phyloP scores from a whole-genome alignment of 2,329 filamentous ascomycete species.

The Aspergillus sp. region DNA sequence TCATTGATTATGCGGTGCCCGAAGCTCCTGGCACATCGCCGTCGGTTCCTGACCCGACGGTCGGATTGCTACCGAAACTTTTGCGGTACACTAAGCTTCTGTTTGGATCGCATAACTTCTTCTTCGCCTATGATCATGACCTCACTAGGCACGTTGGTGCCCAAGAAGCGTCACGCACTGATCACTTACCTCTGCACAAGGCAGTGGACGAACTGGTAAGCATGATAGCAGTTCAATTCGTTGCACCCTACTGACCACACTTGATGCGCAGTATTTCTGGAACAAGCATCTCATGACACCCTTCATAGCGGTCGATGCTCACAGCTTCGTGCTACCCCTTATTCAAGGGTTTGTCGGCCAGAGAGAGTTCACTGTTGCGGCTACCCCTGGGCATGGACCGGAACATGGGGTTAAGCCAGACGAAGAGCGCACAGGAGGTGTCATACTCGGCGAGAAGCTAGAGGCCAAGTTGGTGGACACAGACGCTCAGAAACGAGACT shows the following conservation, averaged over 20 bases:
- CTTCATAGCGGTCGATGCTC: slow-evolving; percentile 72
- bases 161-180: slow-evolving; percentile 37
- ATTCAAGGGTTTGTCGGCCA: slow-evolving; percentile 96
- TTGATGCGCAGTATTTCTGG: slow-evolving; percentile 72
- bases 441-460: slow-evolving; percentile 45
- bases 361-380: slow-evolving; percentile 71
- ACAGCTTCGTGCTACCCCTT: slow-evolving; percentile 72
- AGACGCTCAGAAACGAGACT: slow-evolving; percentile 45
- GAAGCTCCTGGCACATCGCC: slow-evolving; percentile 8
- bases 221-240: not conserved
- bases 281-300: slow-evolving; percentile 73
- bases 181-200: slow-evolving; percentile 64
- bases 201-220: slow-evolving; percentile 67
- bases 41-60: slow-evolving; percentile 40
- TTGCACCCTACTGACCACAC: not conserved
- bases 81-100: slow-evolving; percentile 80
- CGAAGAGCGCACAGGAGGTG: slow-evolving; percentile 25
- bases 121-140: slow-evolving; percentile 92
- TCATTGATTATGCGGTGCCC: not conserved
- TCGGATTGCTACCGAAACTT: slow-evolving; percentile 75
- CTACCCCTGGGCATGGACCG: slow-evolving; percentile 16
- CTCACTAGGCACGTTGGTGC: slow-evolving; percentile 66
- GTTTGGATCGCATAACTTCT: slow-evolving; percentile 84
- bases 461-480: slow-evolving; percentile 28
- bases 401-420: slow-evolving; percentile 8